A percentile compares a stretch with the other conserved stretches of the same genome.
These are phyloP conservation scores for Bacidia rubella DNA, from an alignment of 495 filamentous ascomycete genomes.

Conservation along the genomic window DNA sequence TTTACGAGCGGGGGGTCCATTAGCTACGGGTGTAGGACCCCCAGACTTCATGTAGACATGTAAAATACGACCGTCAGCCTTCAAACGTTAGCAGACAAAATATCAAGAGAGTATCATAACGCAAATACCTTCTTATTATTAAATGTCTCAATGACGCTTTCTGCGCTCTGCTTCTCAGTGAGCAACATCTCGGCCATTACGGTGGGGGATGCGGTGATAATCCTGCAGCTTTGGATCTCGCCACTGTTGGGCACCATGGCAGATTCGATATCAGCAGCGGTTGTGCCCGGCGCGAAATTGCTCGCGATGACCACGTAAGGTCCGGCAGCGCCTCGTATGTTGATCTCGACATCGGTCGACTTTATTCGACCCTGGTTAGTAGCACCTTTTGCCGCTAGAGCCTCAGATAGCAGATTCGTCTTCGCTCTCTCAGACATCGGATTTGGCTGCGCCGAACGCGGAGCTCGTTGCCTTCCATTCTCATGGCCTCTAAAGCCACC, in stretches of 20 bases:
- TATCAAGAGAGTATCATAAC: no score
- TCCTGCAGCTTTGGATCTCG: conserved; percentile 53
- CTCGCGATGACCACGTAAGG: conserved; percentile 72
- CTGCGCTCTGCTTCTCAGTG: conserved; percentile 59
- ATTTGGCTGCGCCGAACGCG: conserved; percentile 20
- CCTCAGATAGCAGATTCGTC: conserved; percentile 26
- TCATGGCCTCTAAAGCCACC: conserved; percentile 14
- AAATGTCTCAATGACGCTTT: conserved; percentile 69
- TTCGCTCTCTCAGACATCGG: conserved; percentile 28
- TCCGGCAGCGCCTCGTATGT: conserved; percentile 66
- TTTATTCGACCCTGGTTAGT: conserved; percentile 23
- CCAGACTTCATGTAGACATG: conserved; percentile 56
- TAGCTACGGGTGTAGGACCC: conserved; percentile 19
- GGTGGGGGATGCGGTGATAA: conserved; percentile 55
- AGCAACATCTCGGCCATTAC: conserved; percentile 83
- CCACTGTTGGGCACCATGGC: conserved; percentile 64
- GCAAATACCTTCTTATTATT: conserved; percentile 81
- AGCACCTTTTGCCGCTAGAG: conserved; percentile 20
- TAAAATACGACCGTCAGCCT: conserved; percentile 81
- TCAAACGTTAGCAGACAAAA: not conserved
- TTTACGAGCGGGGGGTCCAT: conserved; percentile 23
- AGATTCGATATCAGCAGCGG: conserved; percentile 84
- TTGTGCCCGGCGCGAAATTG: conserved; percentile 89
- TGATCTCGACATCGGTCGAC: conserved; percentile 38
- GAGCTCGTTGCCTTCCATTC: conserved; percentile 9